Evolutionary conservation across 148 eudicot species (phyloP).

Genomic region (Rhododendron griersonianum): DNA sequence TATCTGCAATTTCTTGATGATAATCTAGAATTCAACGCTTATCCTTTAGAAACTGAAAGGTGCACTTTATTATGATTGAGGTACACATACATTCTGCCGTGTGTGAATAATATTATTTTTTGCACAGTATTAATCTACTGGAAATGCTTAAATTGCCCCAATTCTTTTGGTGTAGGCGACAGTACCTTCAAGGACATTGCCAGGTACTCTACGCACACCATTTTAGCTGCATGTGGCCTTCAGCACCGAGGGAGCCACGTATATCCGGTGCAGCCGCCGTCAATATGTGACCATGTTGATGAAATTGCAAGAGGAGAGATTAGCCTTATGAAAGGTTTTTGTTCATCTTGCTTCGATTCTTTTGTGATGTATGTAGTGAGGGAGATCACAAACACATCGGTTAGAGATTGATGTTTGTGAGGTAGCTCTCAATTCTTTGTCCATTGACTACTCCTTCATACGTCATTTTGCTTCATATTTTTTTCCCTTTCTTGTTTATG

Average conservation of each 20-base stretch:
- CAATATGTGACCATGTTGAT: slow-evolving; percentile 24
- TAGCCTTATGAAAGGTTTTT: slow-evolving; percentile 35
- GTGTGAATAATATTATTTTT: not conserved
- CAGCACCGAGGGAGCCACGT: slow-evolving; percentile 28
- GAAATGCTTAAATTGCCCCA: not conserved
- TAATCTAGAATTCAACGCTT: not conserved
- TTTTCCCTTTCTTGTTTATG: not conserved
- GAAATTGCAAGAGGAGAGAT: slow-evolving; percentile 19
- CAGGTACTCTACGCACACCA: slow-evolving; percentile 39
- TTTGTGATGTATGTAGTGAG: slow-evolving; percentile 45
- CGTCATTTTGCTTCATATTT: not conserved
- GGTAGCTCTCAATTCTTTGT: slow-evolving; percentile 18
- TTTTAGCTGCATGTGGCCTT: slow-evolving; percentile 55
- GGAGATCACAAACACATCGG: slow-evolving; percentile 21
- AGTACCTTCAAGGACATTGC: slow-evolving; percentile 42
- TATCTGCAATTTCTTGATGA: not conserved
- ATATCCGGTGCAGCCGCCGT: slow-evolving; percentile 28
- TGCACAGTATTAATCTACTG: not conserved
- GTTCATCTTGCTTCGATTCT: slow-evolving; percentile 45
- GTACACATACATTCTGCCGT: not conserved
- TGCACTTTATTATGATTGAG: not conserved
- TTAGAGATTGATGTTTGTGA: slow-evolving; percentile 21
- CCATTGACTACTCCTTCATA: not conserved
- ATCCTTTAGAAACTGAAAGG: not conserved
- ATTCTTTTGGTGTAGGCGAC: slow-evolving; percentile 35